Evolutionary conservation across 176 grass and related monocot genomes (phyloP).

Genomic region (Oryza meyeriana): DNA sequence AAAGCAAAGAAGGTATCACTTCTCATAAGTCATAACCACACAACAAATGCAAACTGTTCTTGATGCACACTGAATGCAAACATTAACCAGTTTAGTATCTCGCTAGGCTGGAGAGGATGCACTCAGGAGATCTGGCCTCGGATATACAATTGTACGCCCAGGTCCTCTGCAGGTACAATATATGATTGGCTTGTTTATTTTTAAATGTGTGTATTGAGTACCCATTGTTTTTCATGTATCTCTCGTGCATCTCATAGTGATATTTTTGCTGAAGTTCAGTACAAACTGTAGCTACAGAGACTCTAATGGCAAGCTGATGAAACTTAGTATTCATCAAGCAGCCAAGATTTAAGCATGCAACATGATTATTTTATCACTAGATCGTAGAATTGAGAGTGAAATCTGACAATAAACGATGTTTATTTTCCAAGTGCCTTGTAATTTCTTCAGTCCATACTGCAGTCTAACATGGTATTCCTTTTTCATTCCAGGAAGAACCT

Average conservation of each 20-base stretch:
- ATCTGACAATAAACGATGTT: background rate
- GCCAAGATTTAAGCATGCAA: background rate
- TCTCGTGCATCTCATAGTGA: no score
- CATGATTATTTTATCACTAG: background rate
- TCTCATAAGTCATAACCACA: slow-evolving; percentile 15
- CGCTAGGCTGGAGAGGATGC: slow-evolving; percentile 87
- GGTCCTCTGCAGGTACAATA: slow-evolving; percentile 73
- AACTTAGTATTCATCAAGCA: background rate
- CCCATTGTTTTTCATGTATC: background rate
- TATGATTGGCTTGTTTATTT: background rate
- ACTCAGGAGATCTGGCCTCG: slow-evolving; percentile 86
- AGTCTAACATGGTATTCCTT: background rate
- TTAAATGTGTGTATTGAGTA: background rate
- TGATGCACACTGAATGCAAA: background rate
- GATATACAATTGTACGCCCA: slow-evolving; percentile 93
- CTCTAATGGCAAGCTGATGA: background rate
- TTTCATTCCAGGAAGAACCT: slow-evolving; percentile 89
- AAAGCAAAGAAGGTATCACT: slow-evolving; percentile 89
- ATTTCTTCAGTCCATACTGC: background rate
- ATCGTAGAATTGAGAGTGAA: background rate
- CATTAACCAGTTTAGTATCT: slow-evolving; percentile 10
- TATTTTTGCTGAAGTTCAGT: background rate
- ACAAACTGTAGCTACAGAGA: background rate
- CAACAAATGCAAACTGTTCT: slow-evolving; percentile 5
- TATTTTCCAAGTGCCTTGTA: background rate